Percentiles rank a stretch among this genome's conserved stretches.
Evolutionary conservation across 2,329 filamentous ascomycete species (phyloP).

Genomic region (Cytospora paraplurivora): DNA sequence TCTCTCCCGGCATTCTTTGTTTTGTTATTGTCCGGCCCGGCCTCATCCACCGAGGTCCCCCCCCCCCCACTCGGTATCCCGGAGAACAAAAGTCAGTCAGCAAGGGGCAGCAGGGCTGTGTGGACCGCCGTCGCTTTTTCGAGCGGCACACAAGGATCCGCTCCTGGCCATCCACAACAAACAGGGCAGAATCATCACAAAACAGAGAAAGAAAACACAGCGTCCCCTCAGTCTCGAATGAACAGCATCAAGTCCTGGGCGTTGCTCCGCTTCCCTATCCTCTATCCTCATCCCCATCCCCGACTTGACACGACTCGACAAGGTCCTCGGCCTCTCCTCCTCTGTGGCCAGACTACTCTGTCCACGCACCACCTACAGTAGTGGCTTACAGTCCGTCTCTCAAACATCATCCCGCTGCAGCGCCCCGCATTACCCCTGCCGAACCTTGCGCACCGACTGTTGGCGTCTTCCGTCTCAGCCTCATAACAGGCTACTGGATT

Average conservation of each 20-base stretch:
- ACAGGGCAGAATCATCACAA: conserved; percentile 19
- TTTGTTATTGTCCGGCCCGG: conserved; percentile 3
- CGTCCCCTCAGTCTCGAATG: conserved; percentile 22
- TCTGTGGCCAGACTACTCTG: conserved; percentile 20
- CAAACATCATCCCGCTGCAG: conserved; percentile 35
- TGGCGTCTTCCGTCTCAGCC: conserved; percentile 37
- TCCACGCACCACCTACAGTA: conserved; percentile 23
- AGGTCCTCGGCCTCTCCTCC: conserved; percentile 24
- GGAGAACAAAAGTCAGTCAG: conserved; percentile 22
- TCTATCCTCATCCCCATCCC: conserved; percentile 10
- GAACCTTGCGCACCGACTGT: conserved; percentile 26
- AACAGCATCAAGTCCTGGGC: conserved; percentile 23
- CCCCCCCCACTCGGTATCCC: conserved; percentile 23
- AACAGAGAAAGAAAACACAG: conserved; percentile 14
- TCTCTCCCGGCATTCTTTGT: background rate
- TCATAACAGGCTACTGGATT: conserved; percentile 34
- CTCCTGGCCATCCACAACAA: conserved; percentile 26
- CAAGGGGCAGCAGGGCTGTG: conserved; percentile 21
- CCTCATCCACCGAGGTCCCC: conserved; percentile 6
- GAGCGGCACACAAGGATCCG: conserved; percentile 19
- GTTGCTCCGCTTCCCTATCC: conserved; percentile 15
- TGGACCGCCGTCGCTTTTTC: conserved; percentile 26
- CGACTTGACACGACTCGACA: conserved; percentile 8
- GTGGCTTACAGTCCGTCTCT: conserved; percentile 35
- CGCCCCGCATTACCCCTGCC: conserved; percentile 37